A percentile compares a stretch with the other conserved stretches of the same genome.
Evolutionary conservation across 2,329 filamentous ascomycete genomes (phyloP).

Genomic region (Ophiostoma sp.): DNA sequence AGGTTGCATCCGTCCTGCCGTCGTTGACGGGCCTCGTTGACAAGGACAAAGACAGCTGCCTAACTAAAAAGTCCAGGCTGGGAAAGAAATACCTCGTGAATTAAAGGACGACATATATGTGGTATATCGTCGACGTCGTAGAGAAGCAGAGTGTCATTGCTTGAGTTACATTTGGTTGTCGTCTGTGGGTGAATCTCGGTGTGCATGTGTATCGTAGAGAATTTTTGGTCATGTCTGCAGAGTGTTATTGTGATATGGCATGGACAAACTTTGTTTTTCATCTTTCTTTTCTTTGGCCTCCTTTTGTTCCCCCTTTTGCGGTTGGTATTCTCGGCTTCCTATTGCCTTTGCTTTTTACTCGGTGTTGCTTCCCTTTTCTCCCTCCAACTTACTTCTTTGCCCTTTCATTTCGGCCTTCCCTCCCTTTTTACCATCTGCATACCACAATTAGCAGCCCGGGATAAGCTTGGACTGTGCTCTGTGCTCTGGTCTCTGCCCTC

Average conservation of each 20-base stretch:
- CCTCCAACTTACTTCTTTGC: not conserved
- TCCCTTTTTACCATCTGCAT: not conserved
- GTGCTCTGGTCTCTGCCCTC: not conserved
- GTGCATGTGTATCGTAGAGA: not conserved
- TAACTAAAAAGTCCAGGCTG: not conserved
- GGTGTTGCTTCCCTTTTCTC: not conserved
- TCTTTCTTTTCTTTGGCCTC: no score
- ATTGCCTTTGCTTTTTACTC: not conserved
- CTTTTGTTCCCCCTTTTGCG: not conserved
- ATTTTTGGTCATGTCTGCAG: not conserved
- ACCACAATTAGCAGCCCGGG: not conserved
- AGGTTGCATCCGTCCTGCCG: not conserved
- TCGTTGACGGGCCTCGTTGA: no score
- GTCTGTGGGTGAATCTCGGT: not conserved
- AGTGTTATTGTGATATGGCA: not conserved
- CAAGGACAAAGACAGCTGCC: not conserved
- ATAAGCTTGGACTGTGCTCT: constrained; percentile 1
- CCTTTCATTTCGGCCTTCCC: constrained; percentile 8
- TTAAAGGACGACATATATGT: not conserved
- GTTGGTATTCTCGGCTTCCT: not conserved
- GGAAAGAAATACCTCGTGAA: not conserved
- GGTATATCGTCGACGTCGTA: not conserved
- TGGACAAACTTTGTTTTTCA: not conserved
- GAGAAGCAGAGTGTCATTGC: not conserved
- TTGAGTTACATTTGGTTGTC: not conserved